Evolutionary conservation across 768 basidiomycete genomes (phyloP), one percentile per base, ranked within the genome.

Genomic region (Boletus speciosus): DNA sequence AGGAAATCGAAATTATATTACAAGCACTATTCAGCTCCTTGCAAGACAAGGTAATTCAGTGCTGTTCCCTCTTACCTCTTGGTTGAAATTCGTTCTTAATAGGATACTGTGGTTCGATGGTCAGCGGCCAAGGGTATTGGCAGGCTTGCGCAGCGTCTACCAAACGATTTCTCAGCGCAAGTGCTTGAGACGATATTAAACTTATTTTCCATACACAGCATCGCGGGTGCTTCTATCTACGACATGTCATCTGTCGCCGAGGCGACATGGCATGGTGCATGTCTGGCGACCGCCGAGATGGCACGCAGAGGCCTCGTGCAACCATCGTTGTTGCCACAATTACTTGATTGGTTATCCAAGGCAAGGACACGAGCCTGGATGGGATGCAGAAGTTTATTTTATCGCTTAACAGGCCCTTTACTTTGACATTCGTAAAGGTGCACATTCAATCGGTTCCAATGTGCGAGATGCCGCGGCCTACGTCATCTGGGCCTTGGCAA

Each of bases 101-200:
- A 98, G 95, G 95, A 97, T 63, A 98, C 96, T 0, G 76, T 94
- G 27, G 93, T 98, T 12, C 88, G 97, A 47, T 98, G 92, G 82
- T 93, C 96, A 14, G 83, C 93, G 5, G 90, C 97, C 10, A 99
- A 98, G 71, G 90, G 90, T 37, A 74, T 98, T 9, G 90, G 94
- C 8, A 84, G 94, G 7, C 81, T 98, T 42, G 79, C 90, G 2
- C 85, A 89, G 59, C 81, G 89, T 37, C 80, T 99, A 1, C 90
- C 97, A 2, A 55, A 71, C 1, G 85, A 86, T 34, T 89, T 93
- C 61, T 76, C 82, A 2, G 73, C 79, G 34, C 93, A 98, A 66
- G 85, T 98, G n/a, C 71, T 96, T 4, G 85, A 89, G 49, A 90
- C 84, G 5, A 74, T 93, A 34, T 73, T 94, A 55, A 78, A 76